Conservation (phyloP, 2,329 filamentous ascomycete species). For the Corynespora cassiicola region DNA sequence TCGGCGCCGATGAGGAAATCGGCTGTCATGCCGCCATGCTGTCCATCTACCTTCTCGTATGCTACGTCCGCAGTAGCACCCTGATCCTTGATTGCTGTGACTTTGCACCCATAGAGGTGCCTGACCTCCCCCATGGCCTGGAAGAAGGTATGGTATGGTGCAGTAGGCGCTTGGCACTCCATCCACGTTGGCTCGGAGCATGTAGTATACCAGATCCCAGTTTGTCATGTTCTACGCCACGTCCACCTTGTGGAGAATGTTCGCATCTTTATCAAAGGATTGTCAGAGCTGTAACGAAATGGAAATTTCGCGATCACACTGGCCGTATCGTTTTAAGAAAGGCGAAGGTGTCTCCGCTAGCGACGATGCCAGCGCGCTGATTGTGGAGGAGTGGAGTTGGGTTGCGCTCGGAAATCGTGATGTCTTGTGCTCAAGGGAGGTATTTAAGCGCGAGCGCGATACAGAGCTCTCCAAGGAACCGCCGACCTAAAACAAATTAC, state of each 20-base stretch:
- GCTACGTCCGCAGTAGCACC: slow-evolving; percentile 22
- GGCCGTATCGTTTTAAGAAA: slow-evolving; percentile 38
- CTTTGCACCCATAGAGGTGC: slow-evolving; percentile 32
- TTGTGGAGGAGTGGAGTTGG: slow-evolving; percentile 35
- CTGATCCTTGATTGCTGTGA: slow-evolving; percentile 26
- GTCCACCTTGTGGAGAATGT: slow-evolving; percentile 33
- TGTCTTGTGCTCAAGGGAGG: slow-evolving; percentile 26
- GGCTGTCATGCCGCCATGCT: slow-evolving; percentile 23
- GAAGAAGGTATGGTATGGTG: slow-evolving; percentile 19
- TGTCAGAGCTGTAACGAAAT: slow-evolving; percentile 32
- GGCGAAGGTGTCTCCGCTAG: slow-evolving; percentile 34
- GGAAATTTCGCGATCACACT: slow-evolving; percentile 28
- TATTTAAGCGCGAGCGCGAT: slow-evolving; percentile 34
- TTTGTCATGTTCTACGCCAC: slow-evolving; percentile 44
- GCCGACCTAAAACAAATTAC: slow-evolving; percentile 29
- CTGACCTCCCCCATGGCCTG: slow-evolving; percentile 16
- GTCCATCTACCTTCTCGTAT: slow-evolving; percentile 22
- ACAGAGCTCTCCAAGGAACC: slow-evolving; percentile 36
- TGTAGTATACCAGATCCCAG: slow-evolving; percentile 42
- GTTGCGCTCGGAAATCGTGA: slow-evolving; percentile 41
- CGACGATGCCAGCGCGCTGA: slow-evolving; percentile 42
- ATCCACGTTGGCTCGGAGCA: slow-evolving; percentile 39
- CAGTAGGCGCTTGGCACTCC: slow-evolving; percentile 34
- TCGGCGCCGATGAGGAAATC: slow-evolving; percentile 40
- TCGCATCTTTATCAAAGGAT: slow-evolving; percentile 34